A percentile compares a stretch with the other conserved stretches of the same genome.
phyloP scores from a whole-genome alignment of 1,139 yeast species.

The Nakaseomyces glabratus region DNA sequence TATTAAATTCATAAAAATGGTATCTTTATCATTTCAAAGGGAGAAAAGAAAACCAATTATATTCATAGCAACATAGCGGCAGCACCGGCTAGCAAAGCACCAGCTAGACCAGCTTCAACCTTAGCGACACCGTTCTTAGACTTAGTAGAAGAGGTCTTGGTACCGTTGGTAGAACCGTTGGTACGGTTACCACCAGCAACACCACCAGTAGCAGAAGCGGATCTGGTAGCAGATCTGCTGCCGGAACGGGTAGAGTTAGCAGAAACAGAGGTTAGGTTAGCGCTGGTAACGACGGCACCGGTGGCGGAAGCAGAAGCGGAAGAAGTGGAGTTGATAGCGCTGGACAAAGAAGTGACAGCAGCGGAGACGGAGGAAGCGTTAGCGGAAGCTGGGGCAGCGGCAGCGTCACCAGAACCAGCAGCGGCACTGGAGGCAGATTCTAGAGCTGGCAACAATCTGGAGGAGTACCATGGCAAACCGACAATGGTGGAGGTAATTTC shows the following conservation, averaged over 20 bases:
- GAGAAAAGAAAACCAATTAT: too few relatives aligned
- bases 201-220: slow-evolving; percentile 3
- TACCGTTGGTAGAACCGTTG: slow-evolving; percentile 1
- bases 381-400: slow-evolving; percentile 14
- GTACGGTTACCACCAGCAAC: background rate
- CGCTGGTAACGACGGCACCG: slow-evolving; percentile 14
- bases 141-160: slow-evolving; percentile 1
- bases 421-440: slow-evolving; percentile 23
- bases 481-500: slow-evolving; percentile 32
- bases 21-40: too few relatives aligned
- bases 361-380: slow-evolving; percentile 15
- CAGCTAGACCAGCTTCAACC: slow-evolving; percentile 8
- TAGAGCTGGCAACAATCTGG: slow-evolving; percentile 30
- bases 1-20: too few relatives aligned
- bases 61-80: slow-evolving; percentile 9
- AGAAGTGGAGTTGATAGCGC: slow-evolving; percentile 16
- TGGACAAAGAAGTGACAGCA: slow-evolving; percentile 18
- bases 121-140: slow-evolving; percentile 7
- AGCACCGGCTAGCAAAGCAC: slow-evolving; percentile 9
- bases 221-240: slow-evolving; percentile 1
- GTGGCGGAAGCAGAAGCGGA: slow-evolving; percentile 15
- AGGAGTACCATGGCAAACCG: slow-evolving; percentile 37
- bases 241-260: slow-evolving; percentile 1
- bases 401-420: slow-evolving; percentile 18
- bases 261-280: slow-evolving; percentile 18